Evolutionary conservation across 2,329 filamentous ascomycete genomes (phyloP).

Genomic region (Phaeophleospora eucalypticola): DNA sequence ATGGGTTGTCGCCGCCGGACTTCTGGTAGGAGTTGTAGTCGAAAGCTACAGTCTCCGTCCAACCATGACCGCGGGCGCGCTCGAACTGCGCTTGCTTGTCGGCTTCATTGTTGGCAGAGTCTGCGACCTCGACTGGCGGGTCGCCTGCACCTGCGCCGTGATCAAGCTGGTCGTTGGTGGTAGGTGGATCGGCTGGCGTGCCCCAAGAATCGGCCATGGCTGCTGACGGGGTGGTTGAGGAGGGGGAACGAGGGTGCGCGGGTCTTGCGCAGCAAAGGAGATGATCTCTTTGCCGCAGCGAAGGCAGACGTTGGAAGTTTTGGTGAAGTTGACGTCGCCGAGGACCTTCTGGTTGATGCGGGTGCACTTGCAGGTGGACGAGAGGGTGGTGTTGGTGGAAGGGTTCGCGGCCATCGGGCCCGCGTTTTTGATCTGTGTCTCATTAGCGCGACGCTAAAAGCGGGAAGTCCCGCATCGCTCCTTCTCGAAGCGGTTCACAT

Average conservation of each 20-base stretch:
- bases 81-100: conserved; percentile 2
- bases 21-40: conserved; percentile 28
- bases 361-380: no score
- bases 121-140: neutral
- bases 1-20: conserved; percentile 9
- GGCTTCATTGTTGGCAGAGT: neutral
- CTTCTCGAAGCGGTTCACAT: no score
- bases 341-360: no score
- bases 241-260: no score
- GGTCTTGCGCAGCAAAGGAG: no score
- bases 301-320: no score
- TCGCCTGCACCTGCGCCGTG: neutral
- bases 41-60: conserved; percentile 25
- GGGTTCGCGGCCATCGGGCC: no score
- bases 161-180: neutral
- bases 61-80: conserved; percentile 24
- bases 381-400: neutral
- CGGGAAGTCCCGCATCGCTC: neutral
- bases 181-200: neutral
- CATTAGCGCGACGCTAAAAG: neutral
- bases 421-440: neutral
- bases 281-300: no score
- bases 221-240: neutral
- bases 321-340: no score
- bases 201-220: neutral